A percentile compares a stretch with the other conserved stretches of the same genome.
Evolutionary conservation across 2,329 filamentous ascomycete species (phyloP).

Genomic region (Ilyonectria mors-panacis): DNA sequence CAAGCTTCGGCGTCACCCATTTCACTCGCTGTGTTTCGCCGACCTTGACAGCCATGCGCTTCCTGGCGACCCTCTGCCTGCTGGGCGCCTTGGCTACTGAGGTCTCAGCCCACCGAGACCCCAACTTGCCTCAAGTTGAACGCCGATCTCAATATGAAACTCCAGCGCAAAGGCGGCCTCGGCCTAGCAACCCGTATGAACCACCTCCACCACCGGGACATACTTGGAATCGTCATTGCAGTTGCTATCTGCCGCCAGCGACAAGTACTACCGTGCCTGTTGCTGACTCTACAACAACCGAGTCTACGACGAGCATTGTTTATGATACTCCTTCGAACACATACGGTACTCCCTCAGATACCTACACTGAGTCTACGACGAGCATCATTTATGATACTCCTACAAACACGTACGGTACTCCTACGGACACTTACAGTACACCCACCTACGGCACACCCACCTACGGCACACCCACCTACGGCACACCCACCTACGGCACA

Average conservation of each 20-base stretch:
- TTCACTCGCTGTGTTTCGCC: slow-evolving; percentile 30
- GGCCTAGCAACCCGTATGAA: not conserved
- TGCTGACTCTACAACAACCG: too few relatives aligned
- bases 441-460: not conserved
- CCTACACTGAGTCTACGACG: not conserved
- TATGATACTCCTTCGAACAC: not conserved
- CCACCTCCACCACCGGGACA: not conserved
- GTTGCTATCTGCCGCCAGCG: not conserved
- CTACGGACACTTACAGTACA: not conserved
- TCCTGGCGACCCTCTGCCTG: slow-evolving; percentile 37
- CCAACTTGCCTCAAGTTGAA: slow-evolving; percentile 21
- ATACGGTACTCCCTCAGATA: too few relatives aligned
- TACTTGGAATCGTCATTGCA: not conserved
- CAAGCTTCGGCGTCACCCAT: slow-evolving; percentile 22
- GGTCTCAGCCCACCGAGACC: slow-evolving; percentile 32
- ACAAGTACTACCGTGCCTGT: not conserved
- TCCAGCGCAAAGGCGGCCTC: not conserved
- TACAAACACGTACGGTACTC: not conserved
- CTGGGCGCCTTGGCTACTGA: slow-evolving; percentile 39
- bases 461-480: too few relatives aligned
- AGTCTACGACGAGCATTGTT: too few relatives aligned
- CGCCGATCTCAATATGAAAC: not conserved
- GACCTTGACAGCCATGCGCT: slow-evolving; percentile 40
- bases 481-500: not conserved
- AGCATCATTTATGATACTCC: not conserved